Conservation (phyloP, 371 early-diverging fungal genomes). For the Rhizomucor pusillus region DNA sequence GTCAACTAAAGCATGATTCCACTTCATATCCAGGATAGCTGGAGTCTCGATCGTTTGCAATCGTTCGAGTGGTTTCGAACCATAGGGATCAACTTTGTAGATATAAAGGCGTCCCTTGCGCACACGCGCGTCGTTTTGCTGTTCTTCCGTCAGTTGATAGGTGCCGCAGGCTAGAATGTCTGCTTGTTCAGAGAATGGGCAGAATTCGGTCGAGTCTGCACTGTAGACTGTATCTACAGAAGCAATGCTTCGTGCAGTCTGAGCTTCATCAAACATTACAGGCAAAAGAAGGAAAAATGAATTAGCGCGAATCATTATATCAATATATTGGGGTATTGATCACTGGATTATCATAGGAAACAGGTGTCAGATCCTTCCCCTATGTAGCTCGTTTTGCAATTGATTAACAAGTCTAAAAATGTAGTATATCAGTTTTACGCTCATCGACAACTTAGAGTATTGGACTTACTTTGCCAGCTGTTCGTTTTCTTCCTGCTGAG, state of each 20-base stretch:
- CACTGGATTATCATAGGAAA: no score
- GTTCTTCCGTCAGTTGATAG: slow-evolving; percentile 65
- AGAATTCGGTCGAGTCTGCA: slow-evolving; percentile 83
- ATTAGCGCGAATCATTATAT: no score
- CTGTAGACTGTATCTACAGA: slow-evolving; percentile 75
- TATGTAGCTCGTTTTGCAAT: slow-evolving; percentile 32
- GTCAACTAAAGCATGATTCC: slow-evolving; percentile 58
- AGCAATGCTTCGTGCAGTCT: background rate
- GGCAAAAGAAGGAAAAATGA: no score
- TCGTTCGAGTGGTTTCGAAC: slow-evolving; percentile 18
- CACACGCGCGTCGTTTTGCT: slow-evolving; percentile 25
- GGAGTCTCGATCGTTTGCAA: slow-evolving; percentile 56
- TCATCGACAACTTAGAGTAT: background rate
- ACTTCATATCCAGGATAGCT: slow-evolving; percentile 86
- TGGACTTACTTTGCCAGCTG: slow-evolving; percentile 29
- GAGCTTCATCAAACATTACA: no score
- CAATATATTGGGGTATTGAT: no score
- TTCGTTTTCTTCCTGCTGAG: slow-evolving; percentile 31
- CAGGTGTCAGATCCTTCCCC: background rate
- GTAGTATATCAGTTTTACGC: background rate
- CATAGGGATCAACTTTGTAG: slow-evolving; percentile 17
- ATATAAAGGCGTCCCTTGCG: slow-evolving; percentile 44
- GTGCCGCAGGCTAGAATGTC: slow-evolving; percentile 73
- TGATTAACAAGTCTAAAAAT: slow-evolving; percentile 27
- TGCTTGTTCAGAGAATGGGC: slow-evolving; percentile 52